These are phyloP conservation scores for Wickerhamomyces sp. DNA, from an alignment of 1,139 yeast genomes.

Conservation along the genomic window DNA sequence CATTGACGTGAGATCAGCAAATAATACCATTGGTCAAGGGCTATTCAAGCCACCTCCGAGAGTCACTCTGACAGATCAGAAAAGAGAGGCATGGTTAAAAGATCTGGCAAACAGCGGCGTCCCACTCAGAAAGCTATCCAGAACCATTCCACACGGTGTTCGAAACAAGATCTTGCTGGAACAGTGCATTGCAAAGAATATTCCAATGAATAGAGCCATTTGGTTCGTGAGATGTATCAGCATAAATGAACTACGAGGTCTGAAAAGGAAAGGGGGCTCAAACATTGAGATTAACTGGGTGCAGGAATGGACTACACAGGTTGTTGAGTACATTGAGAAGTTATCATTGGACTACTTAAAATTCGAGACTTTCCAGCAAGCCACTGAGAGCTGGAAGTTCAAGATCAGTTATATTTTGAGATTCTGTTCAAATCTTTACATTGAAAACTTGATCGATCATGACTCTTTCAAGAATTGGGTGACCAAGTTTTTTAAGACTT, in stretches of 20 bases:
- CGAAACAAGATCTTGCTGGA: conserved; percentile 69
- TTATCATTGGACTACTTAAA: conserved; percentile 36
- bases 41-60: conserved; percentile 77
- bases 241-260: conserved; percentile 69
- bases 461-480: conserved; percentile 59
- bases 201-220: conserved; percentile 74
- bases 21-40: conserved; percentile 56
- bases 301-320: conserved; percentile 85
- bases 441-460: conserved; percentile 62
- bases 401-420: conserved; percentile 56
- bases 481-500: conserved; percentile 48
- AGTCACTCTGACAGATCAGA: conserved; percentile 83
- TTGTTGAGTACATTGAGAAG: conserved; percentile 53
- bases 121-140: conserved; percentile 62
- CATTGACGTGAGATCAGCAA: conserved; percentile 57
- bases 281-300: conserved; percentile 58
- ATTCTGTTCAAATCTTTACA: conserved; percentile 57
- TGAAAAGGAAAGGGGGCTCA: conserved; percentile 38
- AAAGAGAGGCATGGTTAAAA: conserved; percentile 77
- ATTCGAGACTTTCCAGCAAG: conserved; percentile 18
- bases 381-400: conserved; percentile 39
- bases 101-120: conserved; percentile 67
- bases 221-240: conserved; percentile 91
- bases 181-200: conserved; percentile 55
- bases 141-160: conserved; percentile 90